phyloP scores from a whole-genome alignment of 192 early-diverging fungal species.

The Coemansia sp. region DNA sequence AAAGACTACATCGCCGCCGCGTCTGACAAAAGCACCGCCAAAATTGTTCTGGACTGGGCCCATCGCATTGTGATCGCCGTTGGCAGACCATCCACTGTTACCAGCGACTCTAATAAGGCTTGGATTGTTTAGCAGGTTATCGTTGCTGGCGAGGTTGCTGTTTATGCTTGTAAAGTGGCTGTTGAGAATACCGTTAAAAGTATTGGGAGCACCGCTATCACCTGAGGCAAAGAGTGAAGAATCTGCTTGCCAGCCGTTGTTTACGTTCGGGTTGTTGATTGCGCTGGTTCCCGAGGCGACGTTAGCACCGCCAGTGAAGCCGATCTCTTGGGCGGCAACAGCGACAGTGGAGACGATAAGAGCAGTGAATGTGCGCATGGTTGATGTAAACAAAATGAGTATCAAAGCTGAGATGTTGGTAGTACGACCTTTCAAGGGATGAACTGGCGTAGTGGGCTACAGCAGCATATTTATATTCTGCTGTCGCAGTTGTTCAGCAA shows the following conservation, averaged over 20 bases:
- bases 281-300: constrained; percentile 29
- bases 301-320: constrained; percentile 18
- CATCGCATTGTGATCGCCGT: constrained; percentile 32
- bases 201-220: neutral
- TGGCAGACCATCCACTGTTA: constrained; percentile 39
- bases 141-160: constrained; percentile 17
- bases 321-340: constrained; percentile 39
- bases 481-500: neutral
- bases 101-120: constrained; percentile 19
- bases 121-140: constrained; percentile 42
- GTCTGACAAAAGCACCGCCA: constrained; percentile 14
- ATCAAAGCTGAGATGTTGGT: neutral
- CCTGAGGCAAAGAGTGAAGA: constrained; percentile 24
- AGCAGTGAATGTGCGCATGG: constrained; percentile 26
- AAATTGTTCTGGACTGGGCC: constrained; percentile 30
- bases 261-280: constrained; percentile 35
- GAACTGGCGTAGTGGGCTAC: neutral
- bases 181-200: constrained; percentile 27
- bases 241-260: constrained; percentile 39
- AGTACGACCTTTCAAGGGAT: neutral
- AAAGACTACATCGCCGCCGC: constrained; percentile 20
- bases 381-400: neutral
- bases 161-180: constrained; percentile 31
- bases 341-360: constrained; percentile 18
- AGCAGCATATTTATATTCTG: neutral